These are phyloP conservation scores for Pseudocercospora eumusae DNA, from an alignment of 2,329 filamentous ascomycete genomes.

Conservation along the genomic window DNA sequence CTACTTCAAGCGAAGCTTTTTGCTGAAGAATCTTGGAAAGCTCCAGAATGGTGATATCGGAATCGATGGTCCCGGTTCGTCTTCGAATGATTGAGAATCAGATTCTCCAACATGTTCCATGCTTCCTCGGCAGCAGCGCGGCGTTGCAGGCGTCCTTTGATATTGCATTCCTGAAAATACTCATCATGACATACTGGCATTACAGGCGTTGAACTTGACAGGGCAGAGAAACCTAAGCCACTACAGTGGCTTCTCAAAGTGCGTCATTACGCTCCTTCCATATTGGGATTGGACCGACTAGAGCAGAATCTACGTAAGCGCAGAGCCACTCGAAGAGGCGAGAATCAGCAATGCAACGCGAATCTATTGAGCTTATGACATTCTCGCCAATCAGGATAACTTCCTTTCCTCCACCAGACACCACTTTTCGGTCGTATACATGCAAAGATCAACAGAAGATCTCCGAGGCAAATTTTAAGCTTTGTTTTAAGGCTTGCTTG, in stretches of 20 bases:
- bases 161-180: not conserved
- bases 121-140: conserved; percentile 2
- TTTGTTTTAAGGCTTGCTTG: not conserved
- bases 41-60: conserved; percentile 42
- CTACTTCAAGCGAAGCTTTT: conserved; percentile 93
- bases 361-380: not conserved
- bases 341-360: conserved; percentile 3
- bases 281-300: not conserved
- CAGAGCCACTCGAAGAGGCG: not conserved
- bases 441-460: not conserved
- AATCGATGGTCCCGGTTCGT: conserved; percentile 38
- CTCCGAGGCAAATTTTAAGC: conserved; percentile 4
- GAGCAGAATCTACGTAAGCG: not conserved
- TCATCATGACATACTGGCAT: not conserved
- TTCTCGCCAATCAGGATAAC: not conserved
- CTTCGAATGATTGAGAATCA: conserved; percentile 13
- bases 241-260: not conserved
- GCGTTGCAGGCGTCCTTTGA: not conserved
- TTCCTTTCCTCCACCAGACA: not conserved
- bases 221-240: not conserved
- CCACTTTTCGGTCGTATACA: not conserved
- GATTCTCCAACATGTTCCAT: not conserved
- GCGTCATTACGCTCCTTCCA: conserved; percentile 1
- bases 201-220: not conserved
- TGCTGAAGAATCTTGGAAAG: conserved; percentile 74